Conservation (phyloP, 2,329 filamentous ascomycete genomes). For the Bertia moriformis region DNA sequence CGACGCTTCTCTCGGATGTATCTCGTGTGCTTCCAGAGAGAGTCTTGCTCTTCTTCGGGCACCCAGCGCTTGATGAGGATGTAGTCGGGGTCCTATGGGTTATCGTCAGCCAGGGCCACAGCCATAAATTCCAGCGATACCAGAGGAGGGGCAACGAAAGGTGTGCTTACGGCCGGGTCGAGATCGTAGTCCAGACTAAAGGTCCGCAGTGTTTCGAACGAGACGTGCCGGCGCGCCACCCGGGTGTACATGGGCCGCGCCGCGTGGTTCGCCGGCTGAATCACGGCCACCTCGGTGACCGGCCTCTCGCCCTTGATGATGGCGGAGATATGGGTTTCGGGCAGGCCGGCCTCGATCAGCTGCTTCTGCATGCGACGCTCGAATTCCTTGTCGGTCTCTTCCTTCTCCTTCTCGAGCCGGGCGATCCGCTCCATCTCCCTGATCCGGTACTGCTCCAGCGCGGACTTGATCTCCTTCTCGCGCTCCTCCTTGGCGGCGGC, state of each 20-base stretch:
- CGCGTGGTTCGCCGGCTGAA: conserved; percentile 8
- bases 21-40: conserved; percentile 59
- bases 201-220: conserved; percentile 41
- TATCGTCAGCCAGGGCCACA: conserved; percentile 4
- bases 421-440: conserved; percentile 29
- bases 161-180: conserved; percentile 34
- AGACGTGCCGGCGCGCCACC: conserved; percentile 46
- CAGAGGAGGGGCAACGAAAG: too few species aligned
- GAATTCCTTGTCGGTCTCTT: conserved; percentile 35
- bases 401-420: conserved; percentile 30
- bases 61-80: conserved; percentile 64
- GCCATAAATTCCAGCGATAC: neutral
- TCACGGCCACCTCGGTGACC: conserved; percentile 13
- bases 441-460: conserved; percentile 34
- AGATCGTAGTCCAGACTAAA: conserved; percentile 42
- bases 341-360: conserved; percentile 39
- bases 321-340: conserved; percentile 41
- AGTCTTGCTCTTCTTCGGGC: conserved; percentile 54
- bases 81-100: conserved; percentile 46
- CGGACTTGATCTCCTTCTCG: conserved; percentile 31
- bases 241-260: conserved; percentile 42
- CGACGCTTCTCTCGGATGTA: conserved; percentile 40
- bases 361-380: conserved; percentile 40
- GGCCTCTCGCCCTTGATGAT: conserved; percentile 42
- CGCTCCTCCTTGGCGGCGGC: conserved; percentile 25